Evolutionary conservation across 306 rosid species (phyloP).

Genomic region (Abrus precatorius): DNA sequence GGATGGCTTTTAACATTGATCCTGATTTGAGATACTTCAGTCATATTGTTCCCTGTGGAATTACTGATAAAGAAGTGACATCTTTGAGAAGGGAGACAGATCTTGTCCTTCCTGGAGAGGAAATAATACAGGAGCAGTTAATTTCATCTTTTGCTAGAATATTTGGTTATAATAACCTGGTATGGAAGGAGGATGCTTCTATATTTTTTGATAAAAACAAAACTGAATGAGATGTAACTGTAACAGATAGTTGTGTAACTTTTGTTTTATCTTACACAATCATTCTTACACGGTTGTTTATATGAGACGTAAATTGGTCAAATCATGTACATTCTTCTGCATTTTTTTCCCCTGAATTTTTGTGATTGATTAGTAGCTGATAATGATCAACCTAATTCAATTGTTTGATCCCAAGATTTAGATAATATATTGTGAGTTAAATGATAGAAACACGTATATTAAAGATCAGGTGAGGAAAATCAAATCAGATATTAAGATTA

Average conservation of each 20-base stretch:
- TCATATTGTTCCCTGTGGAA: slow-evolving; percentile 94
- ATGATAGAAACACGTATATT: not conserved
- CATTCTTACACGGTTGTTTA: slow-evolving; percentile 28
- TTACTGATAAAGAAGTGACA: slow-evolving; percentile 79
- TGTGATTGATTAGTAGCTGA: slow-evolving; percentile 8
- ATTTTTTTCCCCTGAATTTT: not conserved
- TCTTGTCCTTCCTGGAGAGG: slow-evolving; percentile 67
- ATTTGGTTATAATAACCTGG: slow-evolving; percentile 68
- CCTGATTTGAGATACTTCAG: slow-evolving; percentile 80
- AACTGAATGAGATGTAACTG: slow-evolving; percentile 48
- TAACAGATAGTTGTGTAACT: slow-evolving; percentile 36
- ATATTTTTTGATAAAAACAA: slow-evolving; percentile 44
- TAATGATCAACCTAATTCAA: not conserved
- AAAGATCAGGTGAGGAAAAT: not conserved
- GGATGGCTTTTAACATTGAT: slow-evolving; percentile 90
- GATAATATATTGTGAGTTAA: not conserved
- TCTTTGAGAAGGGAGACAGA: slow-evolving; percentile 80
- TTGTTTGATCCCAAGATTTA: slow-evolving; percentile 17
- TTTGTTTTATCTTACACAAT: not conserved
- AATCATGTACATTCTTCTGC: not conserved
- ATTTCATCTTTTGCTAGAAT: slow-evolving; percentile 78
- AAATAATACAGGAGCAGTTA: slow-evolving; percentile 71
- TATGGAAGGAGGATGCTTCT: slow-evolving; percentile 66
- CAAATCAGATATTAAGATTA: not conserved
- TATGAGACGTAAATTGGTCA: not conserved